These are phyloP conservation scores for Spatholobus suberectus DNA, from an alignment of 306 rosid genomes.

Conservation along the genomic window DNA sequence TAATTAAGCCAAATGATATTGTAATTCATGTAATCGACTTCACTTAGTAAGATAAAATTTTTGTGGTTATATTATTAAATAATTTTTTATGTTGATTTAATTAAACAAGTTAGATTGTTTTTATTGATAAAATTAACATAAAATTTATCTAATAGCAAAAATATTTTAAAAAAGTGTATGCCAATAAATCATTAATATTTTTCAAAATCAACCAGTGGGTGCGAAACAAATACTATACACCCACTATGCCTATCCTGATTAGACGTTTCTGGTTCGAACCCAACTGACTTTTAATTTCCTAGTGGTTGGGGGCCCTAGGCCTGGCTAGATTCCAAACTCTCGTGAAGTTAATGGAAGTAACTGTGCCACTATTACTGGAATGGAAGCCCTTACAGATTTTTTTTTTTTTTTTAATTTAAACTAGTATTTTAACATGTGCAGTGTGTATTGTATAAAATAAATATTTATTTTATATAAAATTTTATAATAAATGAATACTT, in stretches of 20 bases:
- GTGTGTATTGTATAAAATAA: too few relatives aligned
- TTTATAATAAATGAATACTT: too few relatives aligned
- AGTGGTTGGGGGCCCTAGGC: background rate
- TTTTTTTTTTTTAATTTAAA: background rate
- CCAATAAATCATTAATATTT: background rate
- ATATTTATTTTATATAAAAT: too few relatives aligned
- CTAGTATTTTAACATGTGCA: too few relatives aligned
- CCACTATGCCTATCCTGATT: constrained; percentile 39
- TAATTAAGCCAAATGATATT: too few relatives aligned
- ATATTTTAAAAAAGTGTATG: background rate
- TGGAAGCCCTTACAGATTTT: background rate
- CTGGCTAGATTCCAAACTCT: constrained; percentile 10
- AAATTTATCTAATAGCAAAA: background rate
- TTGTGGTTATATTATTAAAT: background rate
- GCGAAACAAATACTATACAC: background rate
- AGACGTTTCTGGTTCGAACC: constrained; percentile 59
- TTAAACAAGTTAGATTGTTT: background rate
- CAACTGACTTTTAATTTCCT: constrained; percentile 35
- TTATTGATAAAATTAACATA: background rate
- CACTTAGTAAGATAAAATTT: too few relatives aligned
- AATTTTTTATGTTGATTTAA: background rate
- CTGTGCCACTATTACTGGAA: background rate
- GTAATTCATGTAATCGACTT: too few relatives aligned
- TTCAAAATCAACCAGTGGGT: background rate
- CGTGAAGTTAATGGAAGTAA: background rate